Conservation (phyloP, 2,329 filamentous ascomycete species). For the Mollisiaceae sp. region DNA sequence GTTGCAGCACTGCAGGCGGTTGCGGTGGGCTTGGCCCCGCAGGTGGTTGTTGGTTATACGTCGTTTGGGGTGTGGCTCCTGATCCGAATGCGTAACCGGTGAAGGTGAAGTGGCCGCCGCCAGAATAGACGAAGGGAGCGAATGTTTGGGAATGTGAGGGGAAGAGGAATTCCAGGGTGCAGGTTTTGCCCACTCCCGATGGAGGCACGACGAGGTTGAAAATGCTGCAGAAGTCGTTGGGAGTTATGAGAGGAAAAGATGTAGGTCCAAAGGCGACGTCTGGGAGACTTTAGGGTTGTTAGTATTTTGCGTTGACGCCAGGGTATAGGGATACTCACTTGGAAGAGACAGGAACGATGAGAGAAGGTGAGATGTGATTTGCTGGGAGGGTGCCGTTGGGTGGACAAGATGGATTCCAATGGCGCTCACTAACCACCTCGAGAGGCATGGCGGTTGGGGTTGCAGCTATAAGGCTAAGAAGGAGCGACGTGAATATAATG, state of each 20-base stretch:
- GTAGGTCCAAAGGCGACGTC: slow-evolving; percentile 23
- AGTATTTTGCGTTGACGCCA: background rate
- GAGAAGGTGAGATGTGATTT: slow-evolving; percentile 15
- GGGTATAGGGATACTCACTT: background rate
- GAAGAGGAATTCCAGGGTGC: slow-evolving; percentile 31
- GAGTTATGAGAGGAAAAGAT: slow-evolving; percentile 16
- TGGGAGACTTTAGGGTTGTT: background rate
- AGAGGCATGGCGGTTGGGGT: background rate
- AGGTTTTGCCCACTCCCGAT: slow-evolving; percentile 23
- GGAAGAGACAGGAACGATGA: slow-evolving; percentile 24
- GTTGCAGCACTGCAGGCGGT: slow-evolving; percentile 22
- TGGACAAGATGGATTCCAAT: slow-evolving; percentile 13
- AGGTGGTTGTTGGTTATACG: slow-evolving; percentile 28
- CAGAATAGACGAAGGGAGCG: slow-evolving; percentile 11
- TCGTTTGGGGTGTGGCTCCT: slow-evolving; percentile 26
- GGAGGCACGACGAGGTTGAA: slow-evolving; percentile 29
- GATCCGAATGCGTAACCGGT: slow-evolving; percentile 28
- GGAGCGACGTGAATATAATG: background rate
- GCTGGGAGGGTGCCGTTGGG: slow-evolving; percentile 20
- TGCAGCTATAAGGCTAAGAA: background rate
- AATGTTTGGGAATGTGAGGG: slow-evolving; percentile 16
- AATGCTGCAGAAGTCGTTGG: slow-evolving; percentile 30
- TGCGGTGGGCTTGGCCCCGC: slow-evolving; percentile 27
- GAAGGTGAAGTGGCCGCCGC: slow-evolving; percentile 29
- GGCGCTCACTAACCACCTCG: background rate